Evolutionary conservation across 208 protist genomes (phyloP).

Genomic region (Balamuthia mandrillaris): DNA sequence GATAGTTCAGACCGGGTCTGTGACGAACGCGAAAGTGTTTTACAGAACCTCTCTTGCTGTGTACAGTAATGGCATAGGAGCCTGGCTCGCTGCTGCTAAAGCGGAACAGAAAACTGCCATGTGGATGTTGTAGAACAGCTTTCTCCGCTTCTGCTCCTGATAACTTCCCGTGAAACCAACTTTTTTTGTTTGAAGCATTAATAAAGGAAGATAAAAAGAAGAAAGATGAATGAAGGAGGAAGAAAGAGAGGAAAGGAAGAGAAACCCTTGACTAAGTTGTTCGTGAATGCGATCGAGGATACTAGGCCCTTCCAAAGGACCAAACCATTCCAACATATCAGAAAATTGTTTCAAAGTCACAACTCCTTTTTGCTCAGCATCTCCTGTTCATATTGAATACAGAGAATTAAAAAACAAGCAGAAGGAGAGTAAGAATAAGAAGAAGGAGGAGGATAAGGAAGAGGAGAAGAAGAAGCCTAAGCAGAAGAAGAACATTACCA

Average conservation of each 20-base stretch:
- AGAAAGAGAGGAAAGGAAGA: neutral
- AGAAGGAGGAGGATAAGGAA: neutral
- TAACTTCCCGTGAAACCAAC: neutral
- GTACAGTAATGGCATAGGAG: slow-evolving; percentile 5
- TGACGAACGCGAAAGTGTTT: slow-evolving; percentile 16
- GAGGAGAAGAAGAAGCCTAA: neutral
- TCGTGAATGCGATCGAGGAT: neutral
- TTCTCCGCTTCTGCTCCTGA: slow-evolving; percentile 4
- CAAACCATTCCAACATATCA: slow-evolving; percentile 15
- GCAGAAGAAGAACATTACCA: neutral
- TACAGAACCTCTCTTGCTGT: neutral
- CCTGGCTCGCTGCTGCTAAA: slow-evolving; percentile 12
- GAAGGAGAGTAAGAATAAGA: neutral
- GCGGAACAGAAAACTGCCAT: neutral
- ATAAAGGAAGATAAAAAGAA: neutral
- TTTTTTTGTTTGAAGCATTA: neutral
- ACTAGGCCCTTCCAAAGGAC: neutral
- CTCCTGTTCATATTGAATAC: too few relatives aligned
- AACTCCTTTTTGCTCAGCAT: neutral
- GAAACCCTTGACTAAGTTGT: neutral
- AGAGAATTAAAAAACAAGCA: too few relatives aligned
- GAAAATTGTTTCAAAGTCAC: slow-evolving; percentile 7
- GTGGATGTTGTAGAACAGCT: neutral
- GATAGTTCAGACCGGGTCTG: neutral
- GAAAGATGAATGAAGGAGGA: neutral